Evolutionary conservation across 2,329 filamentous ascomycete genomes (phyloP).

Genomic region (Penicillium sp.): DNA sequence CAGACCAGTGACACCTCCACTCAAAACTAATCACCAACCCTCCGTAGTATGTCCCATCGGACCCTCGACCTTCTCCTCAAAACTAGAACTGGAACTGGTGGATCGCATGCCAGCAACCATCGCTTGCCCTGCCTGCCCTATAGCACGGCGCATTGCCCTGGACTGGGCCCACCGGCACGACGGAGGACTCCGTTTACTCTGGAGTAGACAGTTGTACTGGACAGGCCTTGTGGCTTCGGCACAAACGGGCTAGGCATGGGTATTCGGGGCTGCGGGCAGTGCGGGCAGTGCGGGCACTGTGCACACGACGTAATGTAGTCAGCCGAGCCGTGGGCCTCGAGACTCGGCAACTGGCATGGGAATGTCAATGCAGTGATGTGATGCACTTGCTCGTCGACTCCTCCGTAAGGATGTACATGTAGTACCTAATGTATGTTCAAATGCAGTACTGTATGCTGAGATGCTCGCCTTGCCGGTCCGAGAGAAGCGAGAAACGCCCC

Average conservation of each 20-base stretch:
- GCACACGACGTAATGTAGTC: neutral
- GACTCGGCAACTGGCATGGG: neutral
- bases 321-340: neutral
- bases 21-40: neutral
- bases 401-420: no score
- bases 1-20: neutral
- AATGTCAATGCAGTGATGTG: neutral
- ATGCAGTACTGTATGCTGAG: neutral
- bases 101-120: neutral
- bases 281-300: neutral
- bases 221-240: neutral
- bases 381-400: neutral
- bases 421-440: no score
- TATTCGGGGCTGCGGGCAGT: neutral
- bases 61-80: neutral
- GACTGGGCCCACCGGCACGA: neutral
- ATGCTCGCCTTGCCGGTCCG: neutral
- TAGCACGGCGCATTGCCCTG: neutral
- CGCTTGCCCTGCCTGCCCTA: neutral
- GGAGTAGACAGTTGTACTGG: no score
- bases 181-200: neutral
- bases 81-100: neutral
- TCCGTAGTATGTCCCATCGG: neutral
- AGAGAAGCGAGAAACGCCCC: neutral
- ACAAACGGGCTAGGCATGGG: neutral